Evolutionary conservation across 2,329 filamentous ascomycete species (phyloP).

Genomic region (Pyricularia sp.): DNA sequence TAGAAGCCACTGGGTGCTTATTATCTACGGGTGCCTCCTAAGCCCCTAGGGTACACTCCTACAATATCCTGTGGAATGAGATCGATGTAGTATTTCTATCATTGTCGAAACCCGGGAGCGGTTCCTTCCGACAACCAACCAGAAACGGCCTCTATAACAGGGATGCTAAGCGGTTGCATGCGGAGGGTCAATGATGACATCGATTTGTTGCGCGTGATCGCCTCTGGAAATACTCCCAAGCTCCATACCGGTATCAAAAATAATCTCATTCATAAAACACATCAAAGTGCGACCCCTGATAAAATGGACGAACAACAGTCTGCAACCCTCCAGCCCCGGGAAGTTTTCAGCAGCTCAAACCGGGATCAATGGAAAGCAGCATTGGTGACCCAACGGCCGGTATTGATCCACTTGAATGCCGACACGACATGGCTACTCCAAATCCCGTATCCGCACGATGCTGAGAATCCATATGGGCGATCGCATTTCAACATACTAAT

Average conservation of each 20-base stretch:
- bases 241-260: background rate
- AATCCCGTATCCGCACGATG: conserved; percentile 41
- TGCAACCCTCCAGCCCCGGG: background rate
- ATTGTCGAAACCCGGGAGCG: background rate
- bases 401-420: conserved; percentile 57
- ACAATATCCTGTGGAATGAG: background rate
- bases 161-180: background rate
- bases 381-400: conserved; percentile 16
- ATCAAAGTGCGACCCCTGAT: background rate
- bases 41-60: too few species aligned
- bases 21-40: too few species aligned
- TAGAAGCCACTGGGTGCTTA: too few species aligned
- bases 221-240: background rate
- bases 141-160: background rate
- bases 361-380: conserved; percentile 11
- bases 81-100: too few species aligned
- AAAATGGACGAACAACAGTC: background rate
- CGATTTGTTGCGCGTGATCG: background rate
- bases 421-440: conserved; percentile 62
- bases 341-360: conserved; percentile 3
- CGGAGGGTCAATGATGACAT: conserved; percentile 2
- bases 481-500: conserved; percentile 55
- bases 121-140: background rate
- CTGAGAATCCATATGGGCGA: conserved; percentile 30
- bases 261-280: background rate